These are phyloP conservation scores for Ceriops zippeliana DNA, from an alignment of 345 rosid species.

Conservation along the genomic window DNA sequence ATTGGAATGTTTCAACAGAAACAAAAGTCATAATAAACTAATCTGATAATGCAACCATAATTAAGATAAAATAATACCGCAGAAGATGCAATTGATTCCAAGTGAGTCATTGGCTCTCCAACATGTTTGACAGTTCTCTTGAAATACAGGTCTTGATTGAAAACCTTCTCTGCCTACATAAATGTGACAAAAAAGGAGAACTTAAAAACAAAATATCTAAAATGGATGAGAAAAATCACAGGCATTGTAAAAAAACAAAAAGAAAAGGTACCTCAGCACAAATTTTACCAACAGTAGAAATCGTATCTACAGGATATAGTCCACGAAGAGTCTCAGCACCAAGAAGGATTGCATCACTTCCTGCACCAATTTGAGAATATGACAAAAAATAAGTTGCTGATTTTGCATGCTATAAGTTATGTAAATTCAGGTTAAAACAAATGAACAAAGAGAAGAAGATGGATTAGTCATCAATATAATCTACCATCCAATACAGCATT, in stretches of 20 bases:
- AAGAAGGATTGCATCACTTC: conserved; percentile 97
- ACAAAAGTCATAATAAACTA: conserved; percentile 4
- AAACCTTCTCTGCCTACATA: conserved; percentile 91
- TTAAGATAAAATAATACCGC: conserved; percentile 52
- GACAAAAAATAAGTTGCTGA: not conserved
- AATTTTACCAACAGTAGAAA: conserved; percentile 82
- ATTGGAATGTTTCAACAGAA: conserved; percentile 4
- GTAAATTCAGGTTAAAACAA: not conserved
- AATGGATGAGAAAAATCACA: not conserved
- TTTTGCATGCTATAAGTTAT: not conserved
- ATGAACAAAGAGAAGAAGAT: not conserved
- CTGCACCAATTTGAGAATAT: conserved; percentile 31
- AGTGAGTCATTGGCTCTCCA: conserved; percentile 94
- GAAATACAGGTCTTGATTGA: conserved; percentile 85
- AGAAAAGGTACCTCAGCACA: conserved; percentile 70
- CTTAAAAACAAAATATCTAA: not conserved
- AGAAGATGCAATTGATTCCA: conserved; percentile 96
- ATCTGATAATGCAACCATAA: not conserved
- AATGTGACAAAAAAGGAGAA: not conserved
- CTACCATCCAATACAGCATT: conserved; percentile 95
- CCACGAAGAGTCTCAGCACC: conserved; percentile 98
- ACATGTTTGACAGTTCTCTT: conserved; percentile 85
- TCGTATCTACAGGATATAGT: conserved; percentile 84
- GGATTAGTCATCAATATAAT: conserved; percentile 5
- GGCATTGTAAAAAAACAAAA: not conserved